phyloP scores from a whole-genome alignment of 768 basidiomycete genomes.

The Lentinula aciculospora region DNA sequence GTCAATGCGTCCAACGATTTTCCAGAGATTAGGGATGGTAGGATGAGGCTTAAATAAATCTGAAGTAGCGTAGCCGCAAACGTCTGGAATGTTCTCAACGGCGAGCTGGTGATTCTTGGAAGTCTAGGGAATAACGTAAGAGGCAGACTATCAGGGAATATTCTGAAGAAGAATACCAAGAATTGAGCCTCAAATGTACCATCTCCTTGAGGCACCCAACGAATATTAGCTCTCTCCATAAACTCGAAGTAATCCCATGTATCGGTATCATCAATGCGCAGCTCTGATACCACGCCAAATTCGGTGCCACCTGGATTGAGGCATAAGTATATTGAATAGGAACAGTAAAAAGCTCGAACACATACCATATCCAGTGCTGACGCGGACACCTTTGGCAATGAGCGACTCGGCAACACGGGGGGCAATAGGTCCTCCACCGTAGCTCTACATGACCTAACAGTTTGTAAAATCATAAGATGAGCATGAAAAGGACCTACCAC shows the following conservation, averaged over 20 bases:
- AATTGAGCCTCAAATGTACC: conserved; percentile 8
- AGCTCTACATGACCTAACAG: background rate
- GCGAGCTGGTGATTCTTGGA: conserved; percentile 18
- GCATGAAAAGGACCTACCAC: conserved; percentile 14
- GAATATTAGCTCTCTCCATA: background rate
- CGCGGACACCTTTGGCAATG: background rate
- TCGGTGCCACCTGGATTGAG: background rate
- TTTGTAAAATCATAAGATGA: background rate
- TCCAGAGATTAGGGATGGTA: conserved; percentile 33
- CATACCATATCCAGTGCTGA: conserved; percentile 2
- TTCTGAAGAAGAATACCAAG: background rate
- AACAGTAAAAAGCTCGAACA: background rate
- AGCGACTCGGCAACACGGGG: background rate
- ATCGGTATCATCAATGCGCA: background rate
- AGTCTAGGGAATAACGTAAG: conserved; percentile 2
- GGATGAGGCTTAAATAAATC: conserved; percentile 42
- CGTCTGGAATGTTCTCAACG: conserved; percentile 13
- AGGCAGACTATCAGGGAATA: background rate
- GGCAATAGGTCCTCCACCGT: conserved; percentile 6
- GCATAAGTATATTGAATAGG: background rate
- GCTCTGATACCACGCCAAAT: background rate
- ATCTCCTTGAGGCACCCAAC: conserved; percentile 8
- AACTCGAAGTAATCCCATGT: conserved; percentile 7
- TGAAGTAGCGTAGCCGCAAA: conserved; percentile 34
- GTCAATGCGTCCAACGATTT: conserved; percentile 27